Conservation (phyloP, 2,329 filamentous ascomycete genomes). For the Exophiala dermatitidis region DNA sequence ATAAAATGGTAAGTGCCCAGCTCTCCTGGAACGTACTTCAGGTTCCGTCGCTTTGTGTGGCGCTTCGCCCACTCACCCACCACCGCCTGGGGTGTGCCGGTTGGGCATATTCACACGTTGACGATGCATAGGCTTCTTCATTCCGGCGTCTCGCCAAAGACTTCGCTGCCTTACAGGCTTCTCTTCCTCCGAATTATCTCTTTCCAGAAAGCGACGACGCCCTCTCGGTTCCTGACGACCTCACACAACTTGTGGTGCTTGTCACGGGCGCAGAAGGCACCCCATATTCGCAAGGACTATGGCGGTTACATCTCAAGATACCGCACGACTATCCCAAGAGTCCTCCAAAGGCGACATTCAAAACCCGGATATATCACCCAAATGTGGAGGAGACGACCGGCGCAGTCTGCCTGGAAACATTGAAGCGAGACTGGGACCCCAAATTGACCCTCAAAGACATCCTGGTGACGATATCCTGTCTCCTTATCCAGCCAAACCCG, state of each 20-base stretch:
- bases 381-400: slow-evolving; percentile 58
- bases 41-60: no score
- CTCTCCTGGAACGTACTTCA: no score
- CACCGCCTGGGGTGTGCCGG: no score
- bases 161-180: slow-evolving; percentile 48
- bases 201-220: slow-evolving; percentile 41
- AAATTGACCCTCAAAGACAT: slow-evolving; percentile 54
- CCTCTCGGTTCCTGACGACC: slow-evolving; percentile 42
- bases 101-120: background rate
- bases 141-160: slow-evolving; percentile 55
- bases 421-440: slow-evolving; percentile 57
- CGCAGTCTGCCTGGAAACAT: slow-evolving; percentile 56
- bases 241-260: slow-evolving; percentile 52
- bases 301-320: slow-evolving; percentile 54
- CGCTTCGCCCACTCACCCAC: no score
- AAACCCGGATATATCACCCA: slow-evolving; percentile 57
- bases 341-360: slow-evolving; percentile 53
- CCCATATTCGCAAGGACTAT: slow-evolving; percentile 53
- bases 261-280: slow-evolving; percentile 55
- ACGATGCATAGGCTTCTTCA: slow-evolving; percentile 28
- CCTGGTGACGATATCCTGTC: slow-evolving; percentile 52
- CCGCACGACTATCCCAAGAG: slow-evolving; percentile 41
- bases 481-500: slow-evolving; percentile 58
- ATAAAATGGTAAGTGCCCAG: no score
- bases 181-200: slow-evolving; percentile 56